phyloP scores from a whole-genome alignment of 495 filamentous ascomycete species.

The Penicillium coprophilum region DNA sequence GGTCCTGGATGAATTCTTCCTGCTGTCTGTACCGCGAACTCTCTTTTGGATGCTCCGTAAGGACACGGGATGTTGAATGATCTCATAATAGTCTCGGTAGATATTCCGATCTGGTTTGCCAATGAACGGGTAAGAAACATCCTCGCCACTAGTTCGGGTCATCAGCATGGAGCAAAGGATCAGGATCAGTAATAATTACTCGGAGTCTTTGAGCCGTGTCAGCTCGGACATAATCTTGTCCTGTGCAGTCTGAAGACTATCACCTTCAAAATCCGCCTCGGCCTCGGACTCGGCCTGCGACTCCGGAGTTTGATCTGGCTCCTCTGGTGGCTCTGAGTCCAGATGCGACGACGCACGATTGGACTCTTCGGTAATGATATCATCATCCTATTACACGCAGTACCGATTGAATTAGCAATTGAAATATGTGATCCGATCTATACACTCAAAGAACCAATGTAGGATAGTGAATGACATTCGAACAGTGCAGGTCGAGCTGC shows the following conservation, averaged over 20 bases:
- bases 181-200: constrained; percentile 42
- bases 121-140: constrained; percentile 34
- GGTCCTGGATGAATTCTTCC: constrained; percentile 59
- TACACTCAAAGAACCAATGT: neutral
- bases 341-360: constrained; percentile 36
- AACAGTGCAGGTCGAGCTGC: neutral
- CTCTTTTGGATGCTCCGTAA: constrained; percentile 68
- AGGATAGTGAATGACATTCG: neutral
- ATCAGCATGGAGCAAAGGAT: constrained; percentile 12
- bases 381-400: constrained; percentile 20
- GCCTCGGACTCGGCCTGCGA: constrained; percentile 48
- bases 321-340: constrained; percentile 35
- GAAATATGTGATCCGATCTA: constrained; percentile 3
- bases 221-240: constrained; percentile 72
- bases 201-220: constrained; percentile 59
- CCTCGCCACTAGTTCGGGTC: constrained; percentile 25
- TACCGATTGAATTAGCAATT: constrained; percentile 1
- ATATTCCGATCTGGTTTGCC: constrained; percentile 34
- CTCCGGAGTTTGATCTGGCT: constrained; percentile 21
- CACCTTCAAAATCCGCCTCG: constrained; percentile 56
- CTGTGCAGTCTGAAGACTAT: constrained; percentile 76
- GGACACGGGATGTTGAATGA: constrained; percentile 72
- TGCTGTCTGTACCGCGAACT: constrained; percentile 65
- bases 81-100: constrained; percentile 66
- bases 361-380: constrained; percentile 22